Conservation (phyloP, 768 basidiomycete species). For the Austroboletus eburneus region DNA sequence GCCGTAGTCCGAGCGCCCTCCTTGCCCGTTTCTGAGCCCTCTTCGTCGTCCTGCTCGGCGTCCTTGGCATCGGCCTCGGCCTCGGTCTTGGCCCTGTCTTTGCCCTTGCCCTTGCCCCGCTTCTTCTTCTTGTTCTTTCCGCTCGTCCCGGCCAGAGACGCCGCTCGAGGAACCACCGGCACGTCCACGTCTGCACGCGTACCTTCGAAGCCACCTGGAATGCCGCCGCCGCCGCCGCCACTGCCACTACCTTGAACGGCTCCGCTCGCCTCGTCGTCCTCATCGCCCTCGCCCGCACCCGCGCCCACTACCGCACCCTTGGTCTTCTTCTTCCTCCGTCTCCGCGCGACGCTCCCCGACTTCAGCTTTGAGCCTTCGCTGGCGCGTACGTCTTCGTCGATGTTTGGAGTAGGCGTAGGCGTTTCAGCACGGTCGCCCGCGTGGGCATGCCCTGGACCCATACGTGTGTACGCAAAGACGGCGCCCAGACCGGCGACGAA, state of each 20-base stretch:
- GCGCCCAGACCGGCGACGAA: slow-evolving; percentile 18
- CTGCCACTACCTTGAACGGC: too few species aligned
- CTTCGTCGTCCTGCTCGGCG: neutral
- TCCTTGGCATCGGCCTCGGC: neutral
- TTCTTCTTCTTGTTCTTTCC: slow-evolving; percentile 31
- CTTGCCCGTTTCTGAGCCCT: slow-evolving; percentile 12
- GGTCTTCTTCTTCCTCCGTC: neutral
- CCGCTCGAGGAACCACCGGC: too few species aligned
- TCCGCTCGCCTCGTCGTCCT: too few species aligned
- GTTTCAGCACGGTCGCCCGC: too few species aligned
- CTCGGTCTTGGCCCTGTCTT: neutral
- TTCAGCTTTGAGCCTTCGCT: too few species aligned
- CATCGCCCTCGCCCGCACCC: too few species aligned
- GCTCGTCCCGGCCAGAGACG: neutral
- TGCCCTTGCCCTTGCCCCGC: neutral
- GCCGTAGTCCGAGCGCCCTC: slow-evolving; percentile 1
- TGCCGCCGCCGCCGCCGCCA: too few species aligned
- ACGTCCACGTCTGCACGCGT: neutral
- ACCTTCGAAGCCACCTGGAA: slow-evolving; percentile 17
- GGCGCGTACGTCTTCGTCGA: too few species aligned
- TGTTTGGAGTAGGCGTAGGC: too few species aligned
- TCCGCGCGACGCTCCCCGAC: too few species aligned
- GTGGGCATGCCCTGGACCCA: neutral
- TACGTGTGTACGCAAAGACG: slow-evolving; percentile 15
- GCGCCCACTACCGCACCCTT: too few species aligned